These are phyloP conservation scores for Podaxis sp. DNA, from an alignment of 768 basidiomycete genomes.

Conservation along the genomic window DNA sequence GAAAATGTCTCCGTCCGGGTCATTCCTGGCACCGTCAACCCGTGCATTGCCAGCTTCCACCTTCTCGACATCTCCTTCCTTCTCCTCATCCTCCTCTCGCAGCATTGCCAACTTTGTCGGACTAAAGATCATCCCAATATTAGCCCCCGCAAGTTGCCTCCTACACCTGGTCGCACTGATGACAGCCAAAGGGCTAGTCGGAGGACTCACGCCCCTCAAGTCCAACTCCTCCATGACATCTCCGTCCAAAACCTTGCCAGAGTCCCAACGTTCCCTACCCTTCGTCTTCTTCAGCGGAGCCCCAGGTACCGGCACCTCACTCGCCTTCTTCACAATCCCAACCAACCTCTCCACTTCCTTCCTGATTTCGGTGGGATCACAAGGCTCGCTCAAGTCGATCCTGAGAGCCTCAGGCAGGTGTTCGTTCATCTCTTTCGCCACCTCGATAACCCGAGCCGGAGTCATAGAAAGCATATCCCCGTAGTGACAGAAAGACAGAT, in stretches of 20 bases:
- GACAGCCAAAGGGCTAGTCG: constrained; percentile 36
- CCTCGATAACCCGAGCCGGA: constrained; percentile 48
- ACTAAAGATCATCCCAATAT: constrained; percentile 22
- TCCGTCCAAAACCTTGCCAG: constrained; percentile 6
- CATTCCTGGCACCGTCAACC: constrained; percentile 23
- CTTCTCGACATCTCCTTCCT: constrained; percentile 7
- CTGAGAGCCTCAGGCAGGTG: constrained; percentile 52
- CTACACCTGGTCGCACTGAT: constrained; percentile 21
- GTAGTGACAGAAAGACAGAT: constrained; percentile 70
- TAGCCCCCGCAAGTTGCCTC: constrained; percentile 16
- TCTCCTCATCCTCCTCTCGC: constrained; percentile 31
- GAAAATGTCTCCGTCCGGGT: constrained; percentile 21
- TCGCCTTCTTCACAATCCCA: constrained; percentile 41
- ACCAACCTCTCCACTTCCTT: constrained; percentile 59
- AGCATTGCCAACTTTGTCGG: constrained; percentile 25
- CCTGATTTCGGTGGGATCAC: constrained; percentile 44
- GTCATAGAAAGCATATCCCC: constrained; percentile 70
- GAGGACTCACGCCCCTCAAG: constrained; percentile 27
- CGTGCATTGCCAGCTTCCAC: constrained; percentile 18
- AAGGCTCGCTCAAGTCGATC: constrained; percentile 38
- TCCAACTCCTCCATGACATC: constrained; percentile 13
- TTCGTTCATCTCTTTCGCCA: constrained; percentile 55
- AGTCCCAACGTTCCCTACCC: constrained; percentile 16
- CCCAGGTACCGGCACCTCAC: constrained; percentile 28
- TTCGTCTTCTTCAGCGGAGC: constrained; percentile 37